These are phyloP conservation scores for Excoecaria agallocha DNA, from an alignment of 345 rosid species.

Conservation along the genomic window DNA sequence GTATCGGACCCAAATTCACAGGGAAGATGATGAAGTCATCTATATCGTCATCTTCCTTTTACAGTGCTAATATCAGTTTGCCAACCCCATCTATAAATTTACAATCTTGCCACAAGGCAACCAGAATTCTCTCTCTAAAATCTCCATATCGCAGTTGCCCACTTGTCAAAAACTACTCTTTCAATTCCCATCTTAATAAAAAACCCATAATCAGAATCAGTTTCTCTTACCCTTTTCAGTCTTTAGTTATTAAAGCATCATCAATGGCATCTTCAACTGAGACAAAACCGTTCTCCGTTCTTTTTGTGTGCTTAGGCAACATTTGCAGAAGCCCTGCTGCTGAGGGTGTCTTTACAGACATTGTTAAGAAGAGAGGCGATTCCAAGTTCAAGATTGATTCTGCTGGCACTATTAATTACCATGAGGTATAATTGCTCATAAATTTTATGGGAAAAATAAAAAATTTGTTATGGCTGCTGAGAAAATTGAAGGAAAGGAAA, in stretches of 20 bases:
- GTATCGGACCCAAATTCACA: not conserved
- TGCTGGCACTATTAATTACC: conserved; percentile 85
- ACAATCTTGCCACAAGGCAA: conserved; percentile 46
- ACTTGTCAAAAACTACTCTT: conserved; percentile 19
- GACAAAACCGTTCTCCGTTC: conserved; percentile 71
- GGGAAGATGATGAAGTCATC: conserved; percentile 4
- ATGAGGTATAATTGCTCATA: conserved; percentile 50
- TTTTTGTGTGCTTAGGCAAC: conserved; percentile 88
- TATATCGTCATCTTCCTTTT: not conserved
- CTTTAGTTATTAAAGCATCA: conserved; percentile 34
- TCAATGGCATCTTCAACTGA: conserved; percentile 25
- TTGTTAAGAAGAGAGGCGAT: conserved; percentile 69
- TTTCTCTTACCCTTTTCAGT: conserved; percentile 20
- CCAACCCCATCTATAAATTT: conserved; percentile 35
- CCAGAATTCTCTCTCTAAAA: conserved; percentile 14
- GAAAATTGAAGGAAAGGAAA: not conserved
- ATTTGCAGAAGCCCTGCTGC: conserved; percentile 98
- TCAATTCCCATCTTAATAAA: conserved; percentile 5
- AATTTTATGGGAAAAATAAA: not conserved
- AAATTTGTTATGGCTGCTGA: conserved; percentile 1
- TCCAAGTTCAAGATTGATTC: conserved; percentile 80
- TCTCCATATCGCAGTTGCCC: conserved; percentile 23
- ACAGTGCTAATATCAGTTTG: conserved; percentile 11
- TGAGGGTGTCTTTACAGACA: conserved; percentile 81
- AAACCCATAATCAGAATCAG: conserved; percentile 10